These are phyloP conservation scores for Triticum urartu DNA, from an alignment of 176 grass and related monocot species.

Conservation along the genomic window DNA sequence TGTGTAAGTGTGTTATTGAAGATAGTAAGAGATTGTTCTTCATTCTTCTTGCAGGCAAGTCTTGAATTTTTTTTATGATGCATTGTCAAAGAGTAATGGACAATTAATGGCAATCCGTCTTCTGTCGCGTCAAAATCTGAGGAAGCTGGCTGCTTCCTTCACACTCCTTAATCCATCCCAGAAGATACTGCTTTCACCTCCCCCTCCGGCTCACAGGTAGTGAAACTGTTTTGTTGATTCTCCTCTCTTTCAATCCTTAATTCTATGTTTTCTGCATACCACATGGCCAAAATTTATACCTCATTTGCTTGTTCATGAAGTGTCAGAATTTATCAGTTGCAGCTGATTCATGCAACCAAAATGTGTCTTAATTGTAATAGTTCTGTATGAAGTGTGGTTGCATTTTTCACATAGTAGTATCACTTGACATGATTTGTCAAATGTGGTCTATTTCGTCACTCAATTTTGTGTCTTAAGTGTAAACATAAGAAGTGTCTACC, in stretches of 20 bases:
- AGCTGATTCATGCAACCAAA: neutral
- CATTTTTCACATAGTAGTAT: neutral
- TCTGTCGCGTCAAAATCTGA: slow-evolving; percentile 35
- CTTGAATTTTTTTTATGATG: neutral
- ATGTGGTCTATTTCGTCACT: neutral
- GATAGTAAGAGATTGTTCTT: neutral
- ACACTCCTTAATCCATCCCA: slow-evolving; percentile 23
- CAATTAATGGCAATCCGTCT: slow-evolving; percentile 37
- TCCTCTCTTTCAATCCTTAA: neutral
- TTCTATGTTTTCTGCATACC: neutral
- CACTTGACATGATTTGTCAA: neutral
- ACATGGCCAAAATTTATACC: neutral
- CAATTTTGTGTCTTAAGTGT: neutral
- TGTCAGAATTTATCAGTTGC: neutral
- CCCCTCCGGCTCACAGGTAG: slow-evolving; percentile 30
- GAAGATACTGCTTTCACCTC: neutral
- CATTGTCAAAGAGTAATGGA: neutral
- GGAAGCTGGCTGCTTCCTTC: slow-evolving; percentile 14
- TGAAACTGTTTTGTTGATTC: neutral
- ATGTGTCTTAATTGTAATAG: neutral
- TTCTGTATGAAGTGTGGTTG: neutral
- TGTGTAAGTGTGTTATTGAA: neutral
- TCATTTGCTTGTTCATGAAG: neutral
- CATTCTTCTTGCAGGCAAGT: neutral
- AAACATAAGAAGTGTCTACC: neutral